Evolutionary conservation across 352 stramenopile species (phyloP).

Genomic region (Phytophthora pseudosyringae): DNA sequence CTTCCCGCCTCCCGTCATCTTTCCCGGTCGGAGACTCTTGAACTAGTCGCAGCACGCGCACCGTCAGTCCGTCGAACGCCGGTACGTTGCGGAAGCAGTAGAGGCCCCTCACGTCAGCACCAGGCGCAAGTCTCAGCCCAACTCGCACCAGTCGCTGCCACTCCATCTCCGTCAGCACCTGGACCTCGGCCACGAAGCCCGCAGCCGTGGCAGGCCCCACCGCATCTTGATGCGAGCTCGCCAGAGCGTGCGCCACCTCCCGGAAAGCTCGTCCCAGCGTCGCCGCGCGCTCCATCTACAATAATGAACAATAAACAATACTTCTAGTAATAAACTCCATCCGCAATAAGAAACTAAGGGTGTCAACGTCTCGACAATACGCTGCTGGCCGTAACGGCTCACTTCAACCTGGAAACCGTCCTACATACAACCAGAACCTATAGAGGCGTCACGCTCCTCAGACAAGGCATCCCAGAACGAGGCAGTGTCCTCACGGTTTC

Average conservation of each 20-base stretch:
- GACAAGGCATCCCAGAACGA: too few relatives aligned
- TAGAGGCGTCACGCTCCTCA: too few relatives aligned
- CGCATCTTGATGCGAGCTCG: neutral
- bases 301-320: too few relatives aligned
- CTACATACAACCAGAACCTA: too few relatives aligned
- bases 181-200: constrained; percentile 28
- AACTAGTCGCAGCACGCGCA: constrained; percentile 34
- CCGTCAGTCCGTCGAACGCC: constrained; percentile 29
- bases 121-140: constrained; percentile 36
- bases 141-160: constrained; percentile 35
- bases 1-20: neutral
- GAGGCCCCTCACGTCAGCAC: constrained; percentile 28
- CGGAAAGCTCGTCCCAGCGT: constrained; percentile 5
- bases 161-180: constrained; percentile 39
- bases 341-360: neutral
- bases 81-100: constrained; percentile 48
- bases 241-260: constrained; percentile 3
- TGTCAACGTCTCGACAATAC: neutral
- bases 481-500: neutral
- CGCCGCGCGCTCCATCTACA: constrained; percentile 3
- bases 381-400: too few relatives aligned
- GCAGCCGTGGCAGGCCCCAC: constrained; percentile 18
- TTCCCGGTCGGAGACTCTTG: constrained; percentile 9
- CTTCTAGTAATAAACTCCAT: neutral
- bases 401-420: constrained; percentile 2